A percentile compares a stretch with the other conserved stretches of the same genome.
These are phyloP conservation scores for Vitis amurensis DNA, from an alignment of 164 flowering plant genomes.

Conservation along the genomic window DNA sequence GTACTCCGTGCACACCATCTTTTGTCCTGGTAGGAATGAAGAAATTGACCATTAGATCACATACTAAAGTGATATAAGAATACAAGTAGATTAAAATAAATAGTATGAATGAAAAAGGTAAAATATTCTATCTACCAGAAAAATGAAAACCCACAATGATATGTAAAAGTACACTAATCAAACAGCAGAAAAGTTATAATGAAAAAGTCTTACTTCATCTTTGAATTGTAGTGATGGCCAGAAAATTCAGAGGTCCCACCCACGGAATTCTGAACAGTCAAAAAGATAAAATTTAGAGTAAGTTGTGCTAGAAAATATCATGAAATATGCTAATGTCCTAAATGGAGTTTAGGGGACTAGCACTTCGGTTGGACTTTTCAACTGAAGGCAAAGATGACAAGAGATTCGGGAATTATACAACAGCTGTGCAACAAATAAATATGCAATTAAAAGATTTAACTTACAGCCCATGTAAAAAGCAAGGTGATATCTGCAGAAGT, in stretches of 20 bases:
- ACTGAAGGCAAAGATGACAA: too few species aligned
- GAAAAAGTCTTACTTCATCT: slow-evolving; percentile 50
- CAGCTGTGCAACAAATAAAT: background rate
- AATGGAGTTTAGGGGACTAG: too few species aligned
- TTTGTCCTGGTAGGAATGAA: slow-evolving; percentile 39
- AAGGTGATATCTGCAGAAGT: slow-evolving; percentile 68
- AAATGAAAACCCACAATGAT: too few species aligned
- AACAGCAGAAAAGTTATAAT: background rate
- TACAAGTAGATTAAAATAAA: background rate
- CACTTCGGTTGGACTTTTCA: too few species aligned
- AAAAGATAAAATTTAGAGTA: slow-evolving; percentile 2
- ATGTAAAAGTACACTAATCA: background rate
- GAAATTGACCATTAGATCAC: slow-evolving; percentile 11
- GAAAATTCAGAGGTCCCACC: slow-evolving; percentile 78
- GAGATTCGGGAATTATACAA: too few species aligned
- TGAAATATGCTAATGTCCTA: too few species aligned
- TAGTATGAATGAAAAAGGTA: background rate
- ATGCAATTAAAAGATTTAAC: slow-evolving; percentile 20
- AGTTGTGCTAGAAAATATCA: background rate
- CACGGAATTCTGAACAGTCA: slow-evolving; percentile 67
- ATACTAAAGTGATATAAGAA: background rate
- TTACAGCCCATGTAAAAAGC: slow-evolving; percentile 91
- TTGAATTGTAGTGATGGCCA: slow-evolving; percentile 74
- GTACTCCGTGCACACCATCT: slow-evolving; percentile 69
- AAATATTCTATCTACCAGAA: background rate